Percentiles rank a stretch among this genome's conserved stretches.
Conservation (phyloP, 2,329 filamentous ascomycete species). For the Curvularia sp. region DNA sequence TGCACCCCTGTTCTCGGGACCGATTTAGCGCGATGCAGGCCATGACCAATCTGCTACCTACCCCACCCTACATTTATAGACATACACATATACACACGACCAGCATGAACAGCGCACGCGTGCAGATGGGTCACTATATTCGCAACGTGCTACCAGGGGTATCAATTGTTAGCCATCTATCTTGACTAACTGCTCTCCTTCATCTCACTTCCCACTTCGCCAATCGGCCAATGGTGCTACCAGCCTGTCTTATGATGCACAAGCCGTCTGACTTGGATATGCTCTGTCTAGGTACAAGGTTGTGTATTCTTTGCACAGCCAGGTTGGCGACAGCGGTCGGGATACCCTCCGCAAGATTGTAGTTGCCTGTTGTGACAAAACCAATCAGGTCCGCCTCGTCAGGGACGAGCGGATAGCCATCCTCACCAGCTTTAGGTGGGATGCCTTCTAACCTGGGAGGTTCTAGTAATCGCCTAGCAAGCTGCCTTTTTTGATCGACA, state of each 20-base stretch:
- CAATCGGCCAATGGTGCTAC: constrained; percentile 78
- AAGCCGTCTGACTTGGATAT: constrained; percentile 52
- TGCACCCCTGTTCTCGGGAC: constrained; percentile 22
- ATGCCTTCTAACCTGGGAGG: constrained; percentile 13
- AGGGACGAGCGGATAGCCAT: constrained; percentile 72
- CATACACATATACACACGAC: constrained; percentile 7
- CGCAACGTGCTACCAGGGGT: neutral
- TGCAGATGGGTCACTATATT: constrained; percentile 2
- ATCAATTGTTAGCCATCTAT: neutral
- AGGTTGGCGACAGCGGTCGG: constrained; percentile 79
- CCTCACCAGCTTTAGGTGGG: constrained; percentile 36
- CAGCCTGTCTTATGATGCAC: constrained; percentile 83
- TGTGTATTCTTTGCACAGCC: constrained; percentile 63
- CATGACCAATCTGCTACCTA: neutral
- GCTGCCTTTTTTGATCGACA: constrained; percentile 28
- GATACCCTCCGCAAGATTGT: constrained; percentile 76
- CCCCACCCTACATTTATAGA: constrained; percentile 8
- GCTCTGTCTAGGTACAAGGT: constrained; percentile 46
- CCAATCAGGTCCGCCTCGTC: constrained; percentile 79
- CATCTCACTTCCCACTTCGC: constrained; percentile 76
- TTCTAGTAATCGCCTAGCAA: constrained; percentile 39
- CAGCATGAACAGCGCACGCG: constrained; percentile 12
- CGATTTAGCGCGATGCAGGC: constrained; percentile 26
- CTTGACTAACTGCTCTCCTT: neutral
- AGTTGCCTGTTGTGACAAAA: constrained; percentile 88